Percentiles rank a stretch among this genome's conserved stretches.
Conservation (phyloP, 306 rosid species). For the Pyrus pyrifolia region DNA sequence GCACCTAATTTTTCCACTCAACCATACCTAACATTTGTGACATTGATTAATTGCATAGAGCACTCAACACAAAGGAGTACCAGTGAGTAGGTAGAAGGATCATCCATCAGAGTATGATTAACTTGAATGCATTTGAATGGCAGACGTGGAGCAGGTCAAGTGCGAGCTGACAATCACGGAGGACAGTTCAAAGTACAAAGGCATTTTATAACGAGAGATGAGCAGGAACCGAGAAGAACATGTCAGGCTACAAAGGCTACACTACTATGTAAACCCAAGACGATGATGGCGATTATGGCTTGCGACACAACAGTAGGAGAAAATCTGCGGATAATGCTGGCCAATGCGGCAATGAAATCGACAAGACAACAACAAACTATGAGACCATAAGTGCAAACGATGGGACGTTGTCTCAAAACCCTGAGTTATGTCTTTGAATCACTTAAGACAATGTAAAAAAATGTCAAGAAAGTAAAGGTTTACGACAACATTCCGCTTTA, state of each 20-base stretch:
- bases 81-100: not conserved
- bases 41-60: too few relatives aligned
- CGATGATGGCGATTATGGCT: conserved; percentile 23
- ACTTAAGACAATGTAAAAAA: too few relatives aligned
- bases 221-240: conserved; percentile 9
- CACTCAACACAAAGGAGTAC: not conserved
- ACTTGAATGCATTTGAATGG: not conserved
- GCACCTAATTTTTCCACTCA: too few relatives aligned
- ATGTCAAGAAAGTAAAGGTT: too few relatives aligned
- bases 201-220: not conserved
- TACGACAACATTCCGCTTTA: too few relatives aligned
- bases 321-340: conserved; percentile 2
- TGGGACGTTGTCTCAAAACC: too few relatives aligned
- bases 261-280: conserved; percentile 35
- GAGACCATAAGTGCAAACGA: conserved; percentile 19
- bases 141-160: conserved; percentile 23
- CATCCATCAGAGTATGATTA: not conserved
- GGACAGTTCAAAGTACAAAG: conserved; percentile 13
- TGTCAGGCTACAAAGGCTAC: conserved; percentile 8
- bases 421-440: not conserved
- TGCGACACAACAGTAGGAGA: not conserved
- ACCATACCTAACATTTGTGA: too few relatives aligned
- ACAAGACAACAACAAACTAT: conserved; percentile 3
- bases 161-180: conserved; percentile 3
- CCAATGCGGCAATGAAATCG: conserved; percentile 1